These are phyloP conservation scores for Podaxis sp. DNA, from an alignment of 768 basidiomycete species.

Conservation along the genomic window DNA sequence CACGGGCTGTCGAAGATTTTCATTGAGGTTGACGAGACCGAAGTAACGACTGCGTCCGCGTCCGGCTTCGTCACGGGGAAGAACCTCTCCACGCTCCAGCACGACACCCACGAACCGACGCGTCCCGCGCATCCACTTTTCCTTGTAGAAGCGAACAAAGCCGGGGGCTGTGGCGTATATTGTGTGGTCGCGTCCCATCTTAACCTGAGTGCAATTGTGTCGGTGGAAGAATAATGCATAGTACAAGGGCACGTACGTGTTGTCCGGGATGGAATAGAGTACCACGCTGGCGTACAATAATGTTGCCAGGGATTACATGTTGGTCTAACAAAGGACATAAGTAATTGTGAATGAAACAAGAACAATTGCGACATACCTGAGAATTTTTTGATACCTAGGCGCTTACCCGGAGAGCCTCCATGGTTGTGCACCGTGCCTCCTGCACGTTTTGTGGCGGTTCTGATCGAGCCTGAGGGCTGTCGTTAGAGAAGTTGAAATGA, in stretches of 20 bases:
- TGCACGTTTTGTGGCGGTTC: conserved; percentile 95
- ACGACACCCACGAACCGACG: conserved; percentile 86
- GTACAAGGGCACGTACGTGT: conserved; percentile 55
- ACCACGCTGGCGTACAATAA: conserved; percentile 93
- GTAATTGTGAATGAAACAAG: neutral
- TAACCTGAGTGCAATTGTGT: conserved; percentile 54
- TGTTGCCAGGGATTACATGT: conserved; percentile 90
- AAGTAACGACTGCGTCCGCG: conserved; percentile 85
- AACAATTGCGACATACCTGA: conserved; percentile 57
- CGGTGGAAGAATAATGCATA: conserved; percentile 8
- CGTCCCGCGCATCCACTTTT: conserved; percentile 69
- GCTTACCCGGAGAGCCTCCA: conserved; percentile 88
- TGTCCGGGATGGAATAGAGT: conserved; percentile 92
- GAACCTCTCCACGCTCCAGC: conserved; percentile 73
- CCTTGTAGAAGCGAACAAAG: conserved; percentile 91
- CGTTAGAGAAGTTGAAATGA: conserved; percentile 3
- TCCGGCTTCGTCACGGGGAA: conserved; percentile 76
- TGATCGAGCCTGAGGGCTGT: conserved; percentile 50
- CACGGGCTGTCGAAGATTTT: neutral
- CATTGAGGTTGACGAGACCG: conserved; percentile 67
- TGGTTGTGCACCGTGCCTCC: conserved; percentile 94
- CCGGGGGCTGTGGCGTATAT: conserved; percentile 89
- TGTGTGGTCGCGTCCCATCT: conserved; percentile 92
- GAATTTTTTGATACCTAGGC: conserved; percentile 94
- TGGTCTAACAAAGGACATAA: conserved; percentile 57